Conservation (phyloP, 495 filamentous ascomycete genomes). For the Amniculicola lignicola region DNA sequence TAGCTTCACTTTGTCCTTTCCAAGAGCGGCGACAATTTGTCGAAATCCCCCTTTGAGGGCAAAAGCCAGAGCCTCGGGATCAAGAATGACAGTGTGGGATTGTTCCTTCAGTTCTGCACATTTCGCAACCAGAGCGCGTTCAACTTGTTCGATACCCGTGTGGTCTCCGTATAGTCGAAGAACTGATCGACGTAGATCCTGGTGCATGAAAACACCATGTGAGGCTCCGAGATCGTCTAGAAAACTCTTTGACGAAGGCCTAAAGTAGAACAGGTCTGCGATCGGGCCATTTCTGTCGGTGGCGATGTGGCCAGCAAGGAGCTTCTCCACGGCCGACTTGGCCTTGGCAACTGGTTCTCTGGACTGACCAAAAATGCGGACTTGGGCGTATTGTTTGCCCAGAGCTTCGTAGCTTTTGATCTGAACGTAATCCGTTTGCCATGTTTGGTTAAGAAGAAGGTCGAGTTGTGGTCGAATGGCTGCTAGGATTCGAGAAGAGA, state of each 20-base stretch:
- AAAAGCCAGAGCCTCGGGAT: not conserved
- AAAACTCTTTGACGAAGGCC: not conserved
- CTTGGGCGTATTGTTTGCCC: constrained; percentile 2
- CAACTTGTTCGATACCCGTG: not conserved
- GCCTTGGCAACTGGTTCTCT: constrained; percentile 10
- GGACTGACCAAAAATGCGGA: constrained; percentile 17
- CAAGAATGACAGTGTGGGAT: constrained; percentile 15
- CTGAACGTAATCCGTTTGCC: constrained; percentile 3
- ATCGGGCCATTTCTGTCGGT: not conserved
- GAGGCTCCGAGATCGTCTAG: not conserved
- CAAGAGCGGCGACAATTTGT: constrained; percentile 14
- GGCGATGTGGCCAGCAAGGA: constrained; percentile 24
- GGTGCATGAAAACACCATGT: constrained; percentile 12
- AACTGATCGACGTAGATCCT: constrained; percentile 9
- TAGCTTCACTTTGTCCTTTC: constrained; percentile 24
- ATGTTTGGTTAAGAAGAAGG: constrained; percentile 1
- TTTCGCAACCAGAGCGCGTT: constrained; percentile 11
- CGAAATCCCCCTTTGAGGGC: constrained; percentile 22
- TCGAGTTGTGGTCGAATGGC: constrained; percentile 12
- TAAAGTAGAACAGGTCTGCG: constrained; percentile 10
- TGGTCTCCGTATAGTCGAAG: constrained; percentile 12
- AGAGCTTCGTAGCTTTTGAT: constrained; percentile 16
- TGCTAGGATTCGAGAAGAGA: constrained; percentile 7
- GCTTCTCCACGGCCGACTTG: constrained; percentile 14
- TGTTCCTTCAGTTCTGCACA: constrained; percentile 3